These are phyloP conservation scores for Knoxdaviesia capensis DNA, from an alignment of 2,329 filamentous ascomycete species.

Conservation along the genomic window DNA sequence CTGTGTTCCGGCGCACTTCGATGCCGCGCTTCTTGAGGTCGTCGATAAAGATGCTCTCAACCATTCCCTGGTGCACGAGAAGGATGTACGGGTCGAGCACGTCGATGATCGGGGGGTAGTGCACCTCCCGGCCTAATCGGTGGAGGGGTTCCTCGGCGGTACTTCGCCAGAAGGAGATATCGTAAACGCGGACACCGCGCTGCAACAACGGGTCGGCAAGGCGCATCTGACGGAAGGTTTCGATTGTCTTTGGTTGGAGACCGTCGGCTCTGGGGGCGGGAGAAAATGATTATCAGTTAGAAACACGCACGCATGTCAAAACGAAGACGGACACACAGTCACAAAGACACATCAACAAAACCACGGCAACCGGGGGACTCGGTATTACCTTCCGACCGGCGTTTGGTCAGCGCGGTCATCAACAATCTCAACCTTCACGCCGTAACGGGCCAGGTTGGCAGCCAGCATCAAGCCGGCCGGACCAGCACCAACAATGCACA, in stretches of 20 bases:
- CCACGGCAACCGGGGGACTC: neutral
- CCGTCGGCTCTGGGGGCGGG: conserved; percentile 38
- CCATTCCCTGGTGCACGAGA: conserved; percentile 53
- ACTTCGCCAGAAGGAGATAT: conserved; percentile 53
- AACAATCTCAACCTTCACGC: conserved; percentile 42
- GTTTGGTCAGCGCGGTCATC: conserved; percentile 52
- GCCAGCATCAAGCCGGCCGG: conserved; percentile 36
- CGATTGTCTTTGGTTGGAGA: conserved; percentile 59
- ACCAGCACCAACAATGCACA: conserved; percentile 33
- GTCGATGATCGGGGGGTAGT: conserved; percentile 44
- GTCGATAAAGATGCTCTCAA: conserved; percentile 49
- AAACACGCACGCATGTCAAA: neutral
- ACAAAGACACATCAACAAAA: neutral
- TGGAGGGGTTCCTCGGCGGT: conserved; percentile 29
- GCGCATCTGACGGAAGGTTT: conserved; percentile 54
- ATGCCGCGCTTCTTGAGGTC: conserved; percentile 46
- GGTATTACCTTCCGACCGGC: conserved; percentile 31
- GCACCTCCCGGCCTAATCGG: conserved; percentile 43
- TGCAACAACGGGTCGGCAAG: conserved; percentile 48
- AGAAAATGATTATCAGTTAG: neutral
- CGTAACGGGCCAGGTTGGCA: conserved; percentile 38
- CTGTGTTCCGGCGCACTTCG: conserved; percentile 40
- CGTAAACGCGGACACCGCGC: conserved; percentile 49
- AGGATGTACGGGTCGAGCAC: conserved; percentile 36
- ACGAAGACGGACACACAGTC: neutral